Percentiles rank a stretch among this genome's conserved stretches.
These are phyloP conservation scores for Pythium sp. DNA, from an alignment of 352 stramenopile genomes.

Conservation along the genomic window DNA sequence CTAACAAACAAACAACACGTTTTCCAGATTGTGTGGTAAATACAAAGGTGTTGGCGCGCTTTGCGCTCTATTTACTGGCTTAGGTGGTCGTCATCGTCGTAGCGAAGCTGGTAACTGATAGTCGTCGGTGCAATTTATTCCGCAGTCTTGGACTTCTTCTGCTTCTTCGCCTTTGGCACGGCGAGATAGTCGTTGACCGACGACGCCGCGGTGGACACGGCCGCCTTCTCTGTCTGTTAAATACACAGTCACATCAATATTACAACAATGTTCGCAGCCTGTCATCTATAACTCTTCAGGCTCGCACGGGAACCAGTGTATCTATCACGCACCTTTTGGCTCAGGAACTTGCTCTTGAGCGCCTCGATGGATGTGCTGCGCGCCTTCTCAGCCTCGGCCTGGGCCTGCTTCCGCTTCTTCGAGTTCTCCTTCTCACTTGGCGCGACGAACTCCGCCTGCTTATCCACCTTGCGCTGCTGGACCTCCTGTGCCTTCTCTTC, in stretches of 20 bases:
- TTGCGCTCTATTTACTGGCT: slow-evolving; percentile 6
- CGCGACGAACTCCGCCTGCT: slow-evolving; percentile 68
- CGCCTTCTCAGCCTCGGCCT: slow-evolving; percentile 41
- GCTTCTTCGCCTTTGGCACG: slow-evolving; percentile 52
- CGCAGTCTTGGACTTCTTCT: slow-evolving; percentile 49
- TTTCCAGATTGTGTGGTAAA: neutral
- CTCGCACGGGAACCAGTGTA: neutral
- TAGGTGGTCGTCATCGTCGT: neutral
- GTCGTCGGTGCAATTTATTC: slow-evolving; percentile 2
- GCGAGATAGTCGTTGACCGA: slow-evolving; percentile 68
- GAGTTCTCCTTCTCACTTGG: slow-evolving; percentile 72
- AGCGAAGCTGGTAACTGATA: neutral
- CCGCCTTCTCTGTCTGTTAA: slow-evolving; percentile 36
- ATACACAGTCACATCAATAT: neutral
- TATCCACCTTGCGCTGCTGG: slow-evolving; percentile 71
- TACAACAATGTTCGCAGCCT: neutral
- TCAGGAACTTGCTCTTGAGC: slow-evolving; percentile 85
- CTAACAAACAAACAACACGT: too few relatives aligned
- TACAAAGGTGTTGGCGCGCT: neutral
- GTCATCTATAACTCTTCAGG: neutral
- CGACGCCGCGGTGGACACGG: slow-evolving; percentile 21
- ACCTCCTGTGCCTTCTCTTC: slow-evolving; percentile 55
- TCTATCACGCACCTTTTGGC: slow-evolving; percentile 49
- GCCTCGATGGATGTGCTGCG: slow-evolving; percentile 54
- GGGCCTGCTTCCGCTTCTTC: slow-evolving; percentile 75